A percentile compares a stretch with the other conserved stretches of the same genome.
Evolutionary conservation across 108 stramenopile genomes (phyloP).

Genomic region (Thalassiosira profunda): DNA sequence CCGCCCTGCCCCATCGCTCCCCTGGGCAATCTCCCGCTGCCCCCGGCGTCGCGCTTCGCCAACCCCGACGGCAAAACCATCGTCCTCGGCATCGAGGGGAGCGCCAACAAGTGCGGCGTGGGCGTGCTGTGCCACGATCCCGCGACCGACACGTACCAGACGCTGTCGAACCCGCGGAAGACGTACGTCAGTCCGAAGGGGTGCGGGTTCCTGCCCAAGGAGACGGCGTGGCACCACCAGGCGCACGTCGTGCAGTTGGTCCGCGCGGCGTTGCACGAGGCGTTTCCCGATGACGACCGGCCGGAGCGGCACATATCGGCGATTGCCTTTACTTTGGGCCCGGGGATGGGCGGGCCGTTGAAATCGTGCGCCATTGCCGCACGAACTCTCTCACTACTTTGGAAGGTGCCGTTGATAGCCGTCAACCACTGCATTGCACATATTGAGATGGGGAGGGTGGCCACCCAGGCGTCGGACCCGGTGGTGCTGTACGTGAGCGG

Average conservation of each 20-base stretch:
- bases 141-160: conserved; percentile 74
- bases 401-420: conserved; percentile 92
- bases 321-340: conserved; percentile 94
- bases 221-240: conserved; percentile 99
- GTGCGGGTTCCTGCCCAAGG: conserved; percentile 96
- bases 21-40: conserved; percentile 46
- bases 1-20: conserved; percentile 47
- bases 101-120: conserved; percentile 99
- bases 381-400: conserved; percentile 83
- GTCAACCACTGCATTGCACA: conserved; percentile 99
- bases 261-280: conserved; percentile 87
- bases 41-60: conserved; percentile 33
- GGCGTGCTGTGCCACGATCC: conserved; percentile 91
- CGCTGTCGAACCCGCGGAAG: conserved; percentile 96
- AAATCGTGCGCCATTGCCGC: conserved; percentile 93
- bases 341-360: conserved; percentile 99
- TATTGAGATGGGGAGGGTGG: conserved; percentile 99
- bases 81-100: conserved; percentile 97
- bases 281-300: conserved; percentile 60
- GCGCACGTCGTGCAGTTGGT: conserved; percentile 93
- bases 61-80: conserved; percentile 39
- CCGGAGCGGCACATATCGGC: conserved; percentile 64
- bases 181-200: conserved; percentile 97
- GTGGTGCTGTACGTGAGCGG: conserved; percentile 98
- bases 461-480: conserved; percentile 87